Percentiles rank a stretch among this genome's conserved stretches.
These are phyloP conservation scores for Amauroascus niger DNA, from an alignment of 2,329 filamentous ascomycete genomes.

Conservation along the genomic window DNA sequence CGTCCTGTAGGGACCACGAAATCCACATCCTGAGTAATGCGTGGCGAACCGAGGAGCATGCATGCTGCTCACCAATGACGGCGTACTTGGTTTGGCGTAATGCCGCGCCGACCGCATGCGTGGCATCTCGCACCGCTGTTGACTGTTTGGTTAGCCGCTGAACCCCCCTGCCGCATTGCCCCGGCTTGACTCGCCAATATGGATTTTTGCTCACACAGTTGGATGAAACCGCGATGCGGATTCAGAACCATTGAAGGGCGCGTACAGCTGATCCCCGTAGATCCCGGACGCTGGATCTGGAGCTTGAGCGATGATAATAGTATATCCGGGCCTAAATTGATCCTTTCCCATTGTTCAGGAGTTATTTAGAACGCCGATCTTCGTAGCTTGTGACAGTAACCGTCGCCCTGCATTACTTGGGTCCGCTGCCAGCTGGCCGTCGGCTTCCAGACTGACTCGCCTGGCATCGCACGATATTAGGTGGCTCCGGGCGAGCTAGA, in stretches of 20 bases:
- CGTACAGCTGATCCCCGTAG: not conserved
- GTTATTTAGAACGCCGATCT: not conserved
- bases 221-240: not conserved
- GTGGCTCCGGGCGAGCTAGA: not conserved
- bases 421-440: not conserved
- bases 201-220: not conserved
- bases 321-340: not conserved
- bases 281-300: not conserved
- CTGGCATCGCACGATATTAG: not conserved
- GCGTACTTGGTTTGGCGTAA: constrained; percentile 4
- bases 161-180: not conserved
- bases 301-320: not conserved
- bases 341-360: not conserved
- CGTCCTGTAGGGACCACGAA: constrained; percentile 4
- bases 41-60: constrained; percentile 8
- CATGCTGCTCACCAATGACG: constrained; percentile 1
- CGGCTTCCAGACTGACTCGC: not conserved
- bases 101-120: constrained; percentile 2
- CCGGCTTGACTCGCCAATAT: not conserved
- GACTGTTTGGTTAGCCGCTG: not conserved
- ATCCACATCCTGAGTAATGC: constrained; percentile 5
- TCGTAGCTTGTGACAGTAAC: not conserved
- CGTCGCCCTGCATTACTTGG: not conserved
- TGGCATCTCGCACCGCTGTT: not conserved
- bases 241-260: not conserved